Evolutionary conservation across 257 asterid species (phyloP).

Genomic region (Forsythia suspensa): DNA sequence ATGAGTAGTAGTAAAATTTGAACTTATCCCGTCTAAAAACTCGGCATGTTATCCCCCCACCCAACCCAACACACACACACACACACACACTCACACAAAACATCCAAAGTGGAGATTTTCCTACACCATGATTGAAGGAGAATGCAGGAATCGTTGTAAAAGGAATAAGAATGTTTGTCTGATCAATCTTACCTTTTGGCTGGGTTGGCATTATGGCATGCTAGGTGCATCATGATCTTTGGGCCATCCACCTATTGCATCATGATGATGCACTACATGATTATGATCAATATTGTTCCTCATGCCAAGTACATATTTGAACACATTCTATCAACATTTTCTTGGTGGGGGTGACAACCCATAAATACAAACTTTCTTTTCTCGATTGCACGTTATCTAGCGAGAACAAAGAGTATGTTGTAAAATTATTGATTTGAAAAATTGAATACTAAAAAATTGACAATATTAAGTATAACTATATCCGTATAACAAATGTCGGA

Average conservation of each 20-base stretch:
- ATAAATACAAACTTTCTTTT: constrained; percentile 1
- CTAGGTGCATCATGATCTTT: constrained; percentile 33
- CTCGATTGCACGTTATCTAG: background rate
- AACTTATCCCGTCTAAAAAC: background rate
- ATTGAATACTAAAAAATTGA: background rate
- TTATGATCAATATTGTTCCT: constrained; percentile 38
- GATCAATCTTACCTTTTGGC: constrained; percentile 27
- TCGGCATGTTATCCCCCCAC: background rate
- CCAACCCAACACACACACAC: too few species aligned
- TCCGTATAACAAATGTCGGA: background rate
- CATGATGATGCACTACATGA: constrained; percentile 60
- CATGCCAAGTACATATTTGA: constrained; percentile 46
- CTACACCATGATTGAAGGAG: constrained; percentile 45
- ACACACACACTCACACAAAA: constrained; percentile 9
- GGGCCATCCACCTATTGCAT: constrained; percentile 47
- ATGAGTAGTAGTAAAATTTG: too few species aligned
- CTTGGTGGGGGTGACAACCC: constrained; percentile 11
- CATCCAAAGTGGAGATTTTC: constrained; percentile 59
- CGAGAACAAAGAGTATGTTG: background rate
- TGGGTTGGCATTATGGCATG: constrained; percentile 39
- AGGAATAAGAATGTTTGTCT: constrained; percentile 27
- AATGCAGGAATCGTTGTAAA: constrained; percentile 28
- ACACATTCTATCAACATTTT: constrained; percentile 17
- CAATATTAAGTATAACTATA: background rate
- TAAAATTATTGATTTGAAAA: background rate